phyloP scores from a whole-genome alignment of 108 stramenopile genomes.

The Schizochytrium sp. region DNA sequence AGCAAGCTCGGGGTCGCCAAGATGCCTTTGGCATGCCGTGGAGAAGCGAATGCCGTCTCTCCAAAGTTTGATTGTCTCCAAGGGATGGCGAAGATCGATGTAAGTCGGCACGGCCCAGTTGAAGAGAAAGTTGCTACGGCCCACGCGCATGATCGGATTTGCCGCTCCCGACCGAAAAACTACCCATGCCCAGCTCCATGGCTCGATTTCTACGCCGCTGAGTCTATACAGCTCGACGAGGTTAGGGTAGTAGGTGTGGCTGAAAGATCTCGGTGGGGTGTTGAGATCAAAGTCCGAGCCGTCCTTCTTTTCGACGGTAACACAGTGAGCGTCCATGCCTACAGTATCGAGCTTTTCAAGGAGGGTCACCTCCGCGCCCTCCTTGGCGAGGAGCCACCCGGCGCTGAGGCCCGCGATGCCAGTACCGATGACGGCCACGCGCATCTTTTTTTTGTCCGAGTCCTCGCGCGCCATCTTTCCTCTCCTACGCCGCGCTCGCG shows the following conservation, averaged over 20 bases:
- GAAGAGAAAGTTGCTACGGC: background rate
- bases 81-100: background rate
- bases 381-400: background rate
- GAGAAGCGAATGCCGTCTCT: background rate
- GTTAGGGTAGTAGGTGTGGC: background rate
- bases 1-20: background rate
- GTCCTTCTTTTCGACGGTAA: background rate
- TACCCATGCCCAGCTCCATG: conserved; percentile 5
- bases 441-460: background rate
- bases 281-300: background rate
- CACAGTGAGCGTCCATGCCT: conserved; percentile 10
- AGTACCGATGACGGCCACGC: background rate
- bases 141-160: background rate
- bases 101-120: background rate
- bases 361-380: conserved; percentile 4
- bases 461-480: no score
- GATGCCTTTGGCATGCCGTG: background rate
- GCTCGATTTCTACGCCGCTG: background rate
- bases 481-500: background rate
- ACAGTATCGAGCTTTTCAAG: background rate
- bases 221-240: background rate
- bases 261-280: background rate
- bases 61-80: background rate
- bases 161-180: background rate
- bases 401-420: background rate